Base-by-base conservation (phyloP, 768 basidiomycete genomes). In the Hericium coralloides region DNA sequence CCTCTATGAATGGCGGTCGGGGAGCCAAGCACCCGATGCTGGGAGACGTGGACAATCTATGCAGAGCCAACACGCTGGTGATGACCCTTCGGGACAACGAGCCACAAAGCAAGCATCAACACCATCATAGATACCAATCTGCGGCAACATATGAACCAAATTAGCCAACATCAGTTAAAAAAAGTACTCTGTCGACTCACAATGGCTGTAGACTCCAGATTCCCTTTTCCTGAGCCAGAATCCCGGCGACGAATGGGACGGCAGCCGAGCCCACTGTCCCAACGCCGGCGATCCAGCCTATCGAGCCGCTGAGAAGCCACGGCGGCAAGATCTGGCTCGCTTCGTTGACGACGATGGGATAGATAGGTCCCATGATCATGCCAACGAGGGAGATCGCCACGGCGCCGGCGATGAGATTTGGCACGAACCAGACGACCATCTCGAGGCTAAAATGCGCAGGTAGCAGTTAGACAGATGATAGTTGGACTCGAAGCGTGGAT, bases 351-450 rank as follows among this genome's bases (percentile, higher is more conserved):
- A 41, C 39, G 38, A 87, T 79, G 1, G 85, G 86, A 64, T 85
- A 89, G 72, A 89, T 80, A 2, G 87, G 87, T 0, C 87, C 89
- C n/a, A 91, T 73, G 22, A 89, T 68, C 9, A 89, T 50, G 17
- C 88, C 89, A 15, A 88, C 70, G 49, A 88, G 61, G 2, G 84
- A 77, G 22, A 89, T 76, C 0, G 83, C 80, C 3, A 89, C 73
- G 2, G 80, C 87, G 61, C 80, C 76, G 2, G 79, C 84, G 9
- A 87, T 72, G 15, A 89, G 72, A 5, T 81, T 84, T 22, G 83
- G 84, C 0, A 83, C 79, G 26, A 84, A 74, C 87, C 88, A 91
- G 39, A 90, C 72, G 7, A 84, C 63, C 26, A 89, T 64, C 64
- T 89, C 81, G 18, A 90, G 74, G 14, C 76, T 81, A 58, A 51